Conservation (phyloP, 176 grass and related monocot species). For the Saccharum officinarum region DNA sequence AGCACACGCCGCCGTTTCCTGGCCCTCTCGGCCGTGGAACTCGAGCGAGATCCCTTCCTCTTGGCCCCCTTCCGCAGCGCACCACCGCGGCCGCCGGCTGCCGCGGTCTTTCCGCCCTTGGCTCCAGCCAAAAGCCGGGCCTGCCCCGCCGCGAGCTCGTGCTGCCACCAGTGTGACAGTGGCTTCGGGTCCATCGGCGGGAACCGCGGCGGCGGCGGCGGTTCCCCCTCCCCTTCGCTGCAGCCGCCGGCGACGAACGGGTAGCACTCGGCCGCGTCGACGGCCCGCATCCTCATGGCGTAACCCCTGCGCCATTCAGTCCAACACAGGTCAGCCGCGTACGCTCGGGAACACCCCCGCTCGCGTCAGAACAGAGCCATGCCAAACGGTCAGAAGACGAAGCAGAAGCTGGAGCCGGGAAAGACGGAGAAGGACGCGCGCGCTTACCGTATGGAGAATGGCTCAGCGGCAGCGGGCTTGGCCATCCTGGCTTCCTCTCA, state of each 20-base stretch:
- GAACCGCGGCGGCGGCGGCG: conserved; percentile 2
- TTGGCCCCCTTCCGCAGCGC: conserved; percentile 24
- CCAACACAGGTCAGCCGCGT: conserved; percentile 1
- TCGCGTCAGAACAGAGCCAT: background rate
- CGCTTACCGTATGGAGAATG: conserved; percentile 59
- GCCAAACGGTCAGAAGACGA: background rate
- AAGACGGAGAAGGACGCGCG: background rate
- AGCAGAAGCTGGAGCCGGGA: background rate
- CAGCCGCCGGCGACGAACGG: conserved; percentile 26
- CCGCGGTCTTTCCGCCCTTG: background rate
- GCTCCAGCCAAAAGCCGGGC: background rate
- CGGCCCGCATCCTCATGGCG: conserved; percentile 38
- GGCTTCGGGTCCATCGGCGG: conserved; percentile 35
- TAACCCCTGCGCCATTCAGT: conserved; percentile 42
- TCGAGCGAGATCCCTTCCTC: conserved; percentile 29
- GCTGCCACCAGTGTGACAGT: conserved; percentile 50
- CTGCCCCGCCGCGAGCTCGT: conserved; percentile 32
- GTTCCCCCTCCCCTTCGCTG: background rate
- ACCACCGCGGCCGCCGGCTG: background rate
- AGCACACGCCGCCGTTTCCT: conserved; percentile 32
- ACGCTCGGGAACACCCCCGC: background rate
- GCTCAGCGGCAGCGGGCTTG: conserved; percentile 6
- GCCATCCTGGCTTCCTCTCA: conserved; percentile 31
- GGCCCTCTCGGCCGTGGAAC: conserved; percentile 12
- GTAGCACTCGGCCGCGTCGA: conserved; percentile 32